Evolutionary conservation across 179 eudicot species (phyloP), one percentile per base, ranked within the genome.

Genomic region (Spinacia oleracea): DNA sequence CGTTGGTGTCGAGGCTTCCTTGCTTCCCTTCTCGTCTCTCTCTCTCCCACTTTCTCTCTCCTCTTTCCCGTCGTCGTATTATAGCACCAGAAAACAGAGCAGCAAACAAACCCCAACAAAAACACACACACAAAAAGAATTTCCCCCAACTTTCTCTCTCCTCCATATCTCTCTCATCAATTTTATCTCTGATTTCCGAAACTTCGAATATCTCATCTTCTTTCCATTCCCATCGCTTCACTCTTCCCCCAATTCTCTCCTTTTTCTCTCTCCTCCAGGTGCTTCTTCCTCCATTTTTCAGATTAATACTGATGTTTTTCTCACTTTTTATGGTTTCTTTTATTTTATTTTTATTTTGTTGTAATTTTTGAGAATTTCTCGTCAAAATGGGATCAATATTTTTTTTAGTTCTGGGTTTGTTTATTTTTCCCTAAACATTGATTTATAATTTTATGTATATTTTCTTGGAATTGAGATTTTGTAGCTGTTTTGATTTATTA

Each of bases 1-100:
- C 75, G 62, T 72, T 72, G 6, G 75, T 72, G 62, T 72, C 75
- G 62, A 46, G 27, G 75, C 75, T 48, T 72, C 29, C 70, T 66
- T 66, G 46, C 70, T 66, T 53, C 25, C 34, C 23, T 43, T 16
- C 48, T 16, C 27, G 2, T 31, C 55, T 8, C 25, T 29, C 9
- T 70, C 74, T 45, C 56, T 27, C 25, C 32, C 53, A 12, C 11
- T 9, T 46, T 40, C 51, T n/a, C 66, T 43, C 5, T 5, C 11
- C 46, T 43, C 59, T 29, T 45, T 45, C n/a, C 48, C 56, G 56
- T 43, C 72, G 72, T 69, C 58, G 40, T 50, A 71, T 71, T 71
- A 71, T 16, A 29, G 23, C 75, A 31, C n/a, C n/a, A n/a, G n/a
- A 42, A 29, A 48, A 48, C 56, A 27, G 46, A 66, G n/a, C 56